These are phyloP conservation scores for Nannochloropsis salina DNA, from an alignment of 108 stramenopile species.

Conservation along the genomic window DNA sequence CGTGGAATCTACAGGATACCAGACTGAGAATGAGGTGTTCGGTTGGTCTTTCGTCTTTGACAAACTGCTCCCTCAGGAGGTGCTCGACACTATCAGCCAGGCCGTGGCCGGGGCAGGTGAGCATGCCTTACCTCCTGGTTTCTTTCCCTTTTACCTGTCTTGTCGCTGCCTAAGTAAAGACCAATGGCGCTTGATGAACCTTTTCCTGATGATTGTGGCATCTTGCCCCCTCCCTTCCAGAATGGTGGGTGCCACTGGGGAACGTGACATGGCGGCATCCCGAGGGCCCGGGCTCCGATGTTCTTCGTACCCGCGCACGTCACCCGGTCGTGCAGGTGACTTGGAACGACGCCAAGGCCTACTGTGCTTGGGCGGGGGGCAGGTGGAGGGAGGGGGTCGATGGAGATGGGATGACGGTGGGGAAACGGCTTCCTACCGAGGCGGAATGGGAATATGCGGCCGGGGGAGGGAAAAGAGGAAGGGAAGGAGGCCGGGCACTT, in stretches of 20 bases:
- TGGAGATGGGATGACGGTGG: background rate
- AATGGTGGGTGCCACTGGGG: constrained; percentile 54
- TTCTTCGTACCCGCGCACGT: background rate
- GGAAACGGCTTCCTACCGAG: constrained; percentile 51
- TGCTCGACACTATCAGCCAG: constrained; percentile 53
- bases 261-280: constrained; percentile 49
- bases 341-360: constrained; percentile 86
- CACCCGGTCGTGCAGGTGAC: constrained; percentile 61
- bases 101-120: constrained; percentile 62
- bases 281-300: constrained; percentile 39
- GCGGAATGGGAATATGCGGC: constrained; percentile 61
- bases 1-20: constrained; percentile 63
- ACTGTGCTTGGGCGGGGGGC: constrained; percentile 74
- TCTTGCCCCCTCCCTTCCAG: background rate
- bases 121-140: background rate
- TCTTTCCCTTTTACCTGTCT: background rate
- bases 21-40: constrained; percentile 37
- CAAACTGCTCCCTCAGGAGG: constrained; percentile 37
- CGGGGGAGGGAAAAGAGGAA: constrained; percentile 34
- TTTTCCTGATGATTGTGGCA: too few relatives aligned
- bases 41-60: constrained; percentile 53
- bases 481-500: constrained; percentile 18
- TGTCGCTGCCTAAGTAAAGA: background rate
- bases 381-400: constrained; percentile 25
- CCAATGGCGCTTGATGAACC: too few relatives aligned